Conservation (phyloP, 495 filamentous ascomycete species). For the Corynascus novoguineensis region DNA sequence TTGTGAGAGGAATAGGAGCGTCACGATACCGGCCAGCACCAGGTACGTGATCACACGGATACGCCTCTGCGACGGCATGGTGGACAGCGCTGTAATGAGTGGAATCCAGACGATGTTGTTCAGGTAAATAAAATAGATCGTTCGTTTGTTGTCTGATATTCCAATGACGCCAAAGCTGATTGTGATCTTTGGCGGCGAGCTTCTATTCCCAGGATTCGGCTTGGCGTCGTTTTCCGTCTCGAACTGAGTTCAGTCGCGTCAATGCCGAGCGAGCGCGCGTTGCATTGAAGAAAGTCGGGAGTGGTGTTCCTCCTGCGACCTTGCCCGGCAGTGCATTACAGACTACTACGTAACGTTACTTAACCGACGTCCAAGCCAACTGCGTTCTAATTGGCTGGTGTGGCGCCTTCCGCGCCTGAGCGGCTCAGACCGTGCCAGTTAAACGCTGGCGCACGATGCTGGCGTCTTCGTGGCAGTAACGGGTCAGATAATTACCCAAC, state of each 20-base stretch:
- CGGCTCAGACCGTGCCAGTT: too few relatives aligned
- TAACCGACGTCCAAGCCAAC: too few relatives aligned
- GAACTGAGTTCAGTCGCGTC: neutral
- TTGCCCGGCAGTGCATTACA: too few relatives aligned
- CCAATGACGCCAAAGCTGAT: neutral
- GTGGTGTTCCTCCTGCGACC: neutral
- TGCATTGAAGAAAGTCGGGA: neutral
- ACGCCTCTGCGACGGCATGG: slow-evolving; percentile 69
- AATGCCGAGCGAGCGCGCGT: neutral
- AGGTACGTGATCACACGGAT: slow-evolving; percentile 55
- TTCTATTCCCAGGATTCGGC: neutral
- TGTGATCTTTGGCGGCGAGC: neutral
- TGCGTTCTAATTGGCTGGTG: too few relatives aligned
- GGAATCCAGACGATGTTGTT: neutral
- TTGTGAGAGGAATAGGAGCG: slow-evolving; percentile 55
- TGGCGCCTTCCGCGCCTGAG: too few relatives aligned
- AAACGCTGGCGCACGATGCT: too few relatives aligned
- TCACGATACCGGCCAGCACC: slow-evolving; percentile 51
- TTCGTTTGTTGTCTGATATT: neutral
- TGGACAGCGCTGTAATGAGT: slow-evolving; percentile 14
- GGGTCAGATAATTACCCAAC: too few relatives aligned
- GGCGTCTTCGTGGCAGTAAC: too few relatives aligned
- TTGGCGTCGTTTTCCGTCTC: neutral
- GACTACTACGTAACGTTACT: too few relatives aligned
- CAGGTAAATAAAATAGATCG: neutral